Evolutionary conservation across 148 eudicot species (phyloP).

Genomic region (Selenicereus undatus): DNA sequence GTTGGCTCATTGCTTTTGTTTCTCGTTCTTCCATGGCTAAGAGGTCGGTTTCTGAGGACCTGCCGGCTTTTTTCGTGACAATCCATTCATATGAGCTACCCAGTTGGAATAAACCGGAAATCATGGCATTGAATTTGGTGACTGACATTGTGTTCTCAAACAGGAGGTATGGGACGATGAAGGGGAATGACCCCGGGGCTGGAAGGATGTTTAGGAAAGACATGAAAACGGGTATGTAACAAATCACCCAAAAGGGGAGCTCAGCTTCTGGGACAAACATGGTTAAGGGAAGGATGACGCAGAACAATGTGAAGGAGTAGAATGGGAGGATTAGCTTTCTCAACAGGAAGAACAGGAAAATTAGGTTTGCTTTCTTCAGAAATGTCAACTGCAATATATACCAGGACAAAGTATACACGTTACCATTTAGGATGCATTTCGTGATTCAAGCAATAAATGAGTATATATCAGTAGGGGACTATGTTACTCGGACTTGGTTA

Average conservation of each 20-base stretch:
- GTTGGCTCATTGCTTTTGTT: slow-evolving; percentile 41
- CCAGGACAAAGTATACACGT: not conserved
- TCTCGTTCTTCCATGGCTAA: slow-evolving; percentile 47
- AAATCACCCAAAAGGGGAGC: slow-evolving; percentile 70
- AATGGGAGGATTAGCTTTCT: slow-evolving; percentile 78
- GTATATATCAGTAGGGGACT: not conserved
- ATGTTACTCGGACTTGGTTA: not conserved
- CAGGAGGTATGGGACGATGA: slow-evolving; percentile 77
- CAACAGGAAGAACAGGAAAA: slow-evolving; percentile 66
- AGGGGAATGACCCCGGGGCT: slow-evolving; percentile 70
- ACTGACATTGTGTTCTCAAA: slow-evolving; percentile 94
- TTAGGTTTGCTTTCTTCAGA: slow-evolving; percentile 72
- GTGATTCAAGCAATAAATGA: not conserved
- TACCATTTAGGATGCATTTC: not conserved
- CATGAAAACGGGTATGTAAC: slow-evolving; percentile 66
- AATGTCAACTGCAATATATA: slow-evolving; percentile 48
- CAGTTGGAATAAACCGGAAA: slow-evolving; percentile 71
- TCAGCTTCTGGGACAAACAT: slow-evolving; percentile 86
- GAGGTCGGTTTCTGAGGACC: slow-evolving; percentile 61
- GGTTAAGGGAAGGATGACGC: slow-evolving; percentile 74
- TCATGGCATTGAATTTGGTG: slow-evolving; percentile 87
- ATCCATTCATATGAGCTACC: slow-evolving; percentile 81
- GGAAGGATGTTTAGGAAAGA: slow-evolving; percentile 75
- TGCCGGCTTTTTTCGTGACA: slow-evolving; percentile 76
- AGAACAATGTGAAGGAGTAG: slow-evolving; percentile 84